phyloP scores from a whole-genome alignment of 208 protist species.

The Trypanosoma grayi region DNA sequence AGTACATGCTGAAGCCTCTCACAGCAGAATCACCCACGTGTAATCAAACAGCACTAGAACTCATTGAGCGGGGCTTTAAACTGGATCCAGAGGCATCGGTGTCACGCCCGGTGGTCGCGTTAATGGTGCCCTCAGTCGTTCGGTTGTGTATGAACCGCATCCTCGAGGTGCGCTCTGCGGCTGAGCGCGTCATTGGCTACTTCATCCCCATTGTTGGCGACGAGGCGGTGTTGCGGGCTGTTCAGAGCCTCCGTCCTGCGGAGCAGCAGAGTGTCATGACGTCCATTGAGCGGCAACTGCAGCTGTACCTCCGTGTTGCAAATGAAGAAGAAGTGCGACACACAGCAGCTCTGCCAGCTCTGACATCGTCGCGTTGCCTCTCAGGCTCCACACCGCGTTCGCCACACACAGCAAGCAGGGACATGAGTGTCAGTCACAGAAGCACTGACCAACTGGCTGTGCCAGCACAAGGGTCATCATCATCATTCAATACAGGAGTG shows the following conservation, averaged over 20 bases:
- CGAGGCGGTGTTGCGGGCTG: slow-evolving; percentile 47
- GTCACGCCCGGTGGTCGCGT: slow-evolving; percentile 37
- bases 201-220: slow-evolving; percentile 64
- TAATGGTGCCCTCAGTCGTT: slow-evolving; percentile 59
- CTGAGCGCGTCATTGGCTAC: slow-evolving; percentile 72
- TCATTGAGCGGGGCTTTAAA: slow-evolving; percentile 70
- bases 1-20: slow-evolving; percentile 66
- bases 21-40: slow-evolving; percentile 70
- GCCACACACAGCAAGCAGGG: background rate
- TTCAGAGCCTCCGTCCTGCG: slow-evolving; percentile 67
- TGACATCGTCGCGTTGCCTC: slow-evolving; percentile 1
- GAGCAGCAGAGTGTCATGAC: slow-evolving; percentile 76
- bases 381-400: slow-evolving; percentile 4
- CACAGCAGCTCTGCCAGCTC: background rate
- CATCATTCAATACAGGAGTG: too few species aligned
- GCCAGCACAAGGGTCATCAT: background rate
- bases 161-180: slow-evolving; percentile 69
- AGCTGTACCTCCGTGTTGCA: slow-evolving; percentile 26
- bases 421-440: slow-evolving; percentile 9
- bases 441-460: background rate
- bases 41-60: slow-evolving; percentile 71
- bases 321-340: slow-evolving; percentile 24
- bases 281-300: slow-evolving; percentile 69
- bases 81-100: slow-evolving; percentile 37
- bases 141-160: slow-evolving; percentile 79